These are phyloP conservation scores for Moricandia moricandioides DNA, from an alignment of 345 rosid genomes.

Conservation along the genomic window DNA sequence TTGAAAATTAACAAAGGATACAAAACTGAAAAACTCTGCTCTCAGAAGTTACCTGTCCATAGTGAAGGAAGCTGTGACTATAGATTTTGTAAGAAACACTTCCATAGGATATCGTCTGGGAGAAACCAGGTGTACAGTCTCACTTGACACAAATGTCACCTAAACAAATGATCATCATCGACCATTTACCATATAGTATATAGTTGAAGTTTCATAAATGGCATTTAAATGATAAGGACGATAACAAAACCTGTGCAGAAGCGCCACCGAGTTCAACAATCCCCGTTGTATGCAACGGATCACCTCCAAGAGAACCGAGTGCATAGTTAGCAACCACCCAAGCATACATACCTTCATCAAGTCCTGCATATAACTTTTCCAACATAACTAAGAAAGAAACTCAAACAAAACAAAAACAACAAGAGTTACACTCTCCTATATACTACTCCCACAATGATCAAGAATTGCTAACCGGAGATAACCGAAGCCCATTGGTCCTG, in stretches of 20 bases:
- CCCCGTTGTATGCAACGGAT: conserved; percentile 74
- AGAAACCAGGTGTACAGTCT: conserved; percentile 60
- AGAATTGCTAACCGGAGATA: conserved; percentile 55
- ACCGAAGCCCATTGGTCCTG: conserved; percentile 77
- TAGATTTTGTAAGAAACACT: conserved; percentile 67
- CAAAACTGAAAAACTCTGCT: neutral
- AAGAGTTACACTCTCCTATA: neutral
- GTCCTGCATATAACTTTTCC: conserved; percentile 41
- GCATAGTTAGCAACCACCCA: conserved; percentile 90
- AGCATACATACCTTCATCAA: conserved; percentile 92
- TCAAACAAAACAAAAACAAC: neutral
- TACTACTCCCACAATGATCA: neutral
- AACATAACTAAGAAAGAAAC: neutral
- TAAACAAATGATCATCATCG: neutral
- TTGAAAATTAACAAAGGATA: neutral
- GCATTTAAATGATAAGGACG: neutral
- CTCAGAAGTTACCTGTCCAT: conserved; percentile 64
- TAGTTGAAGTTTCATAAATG: neutral
- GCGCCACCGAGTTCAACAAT: conserved; percentile 96
- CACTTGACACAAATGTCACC: conserved; percentile 46
- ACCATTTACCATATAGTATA: neutral
- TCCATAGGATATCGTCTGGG: conserved; percentile 54
- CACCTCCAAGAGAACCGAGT: conserved; percentile 71
- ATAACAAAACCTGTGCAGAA: conserved; percentile 73
- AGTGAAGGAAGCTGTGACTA: conserved; percentile 89